Conservation (phyloP, 2,329 filamentous ascomycete genomes). For the Phialemonium atrogriseum region DNA sequence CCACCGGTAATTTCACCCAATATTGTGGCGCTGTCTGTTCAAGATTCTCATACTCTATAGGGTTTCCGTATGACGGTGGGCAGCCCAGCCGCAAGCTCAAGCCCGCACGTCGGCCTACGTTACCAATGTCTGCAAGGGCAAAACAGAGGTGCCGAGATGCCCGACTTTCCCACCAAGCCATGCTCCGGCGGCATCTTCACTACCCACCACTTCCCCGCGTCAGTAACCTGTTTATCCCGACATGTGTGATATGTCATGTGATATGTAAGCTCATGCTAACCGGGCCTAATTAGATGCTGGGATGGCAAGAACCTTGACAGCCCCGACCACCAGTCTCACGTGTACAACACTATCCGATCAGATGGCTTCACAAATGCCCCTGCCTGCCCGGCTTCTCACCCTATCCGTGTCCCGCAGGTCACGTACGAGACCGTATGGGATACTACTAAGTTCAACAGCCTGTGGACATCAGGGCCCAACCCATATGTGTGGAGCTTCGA, state of each 20-base stretch:
- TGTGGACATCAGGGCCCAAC: conserved; percentile 17
- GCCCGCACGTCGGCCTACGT: conserved; percentile 9
- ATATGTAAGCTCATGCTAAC: not conserved
- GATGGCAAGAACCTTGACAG: conserved; percentile 47
- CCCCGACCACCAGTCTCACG: conserved; percentile 31
- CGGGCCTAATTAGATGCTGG: conserved; percentile 41
- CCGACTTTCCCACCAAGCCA: conserved; percentile 8
- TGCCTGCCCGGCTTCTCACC: conserved; percentile 22
- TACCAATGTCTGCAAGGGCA: conserved; percentile 11
- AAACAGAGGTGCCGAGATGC: conserved; percentile 8
- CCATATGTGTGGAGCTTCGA: conserved; percentile 18
- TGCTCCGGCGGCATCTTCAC: conserved; percentile 13
- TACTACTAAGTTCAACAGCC: conserved; percentile 18
- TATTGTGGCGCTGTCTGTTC: not conserved
- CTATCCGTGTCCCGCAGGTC: conserved; percentile 26
- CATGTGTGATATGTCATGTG: conserved; percentile 4
- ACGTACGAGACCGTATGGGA: conserved; percentile 30
- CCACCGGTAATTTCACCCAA: conserved; percentile 11
- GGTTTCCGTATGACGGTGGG: conserved; percentile 15
- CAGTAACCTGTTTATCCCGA: not conserved
- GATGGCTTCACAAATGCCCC: conserved; percentile 21
- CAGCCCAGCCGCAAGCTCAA: conserved; percentile 5
- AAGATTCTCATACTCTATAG: conserved; percentile 1
- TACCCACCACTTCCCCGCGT: conserved; percentile 14
- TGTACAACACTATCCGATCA: conserved; percentile 16